Base-by-base conservation (phyloP, 495 filamentous ascomycete genomes). In the Aspergillus steynii region DNA sequence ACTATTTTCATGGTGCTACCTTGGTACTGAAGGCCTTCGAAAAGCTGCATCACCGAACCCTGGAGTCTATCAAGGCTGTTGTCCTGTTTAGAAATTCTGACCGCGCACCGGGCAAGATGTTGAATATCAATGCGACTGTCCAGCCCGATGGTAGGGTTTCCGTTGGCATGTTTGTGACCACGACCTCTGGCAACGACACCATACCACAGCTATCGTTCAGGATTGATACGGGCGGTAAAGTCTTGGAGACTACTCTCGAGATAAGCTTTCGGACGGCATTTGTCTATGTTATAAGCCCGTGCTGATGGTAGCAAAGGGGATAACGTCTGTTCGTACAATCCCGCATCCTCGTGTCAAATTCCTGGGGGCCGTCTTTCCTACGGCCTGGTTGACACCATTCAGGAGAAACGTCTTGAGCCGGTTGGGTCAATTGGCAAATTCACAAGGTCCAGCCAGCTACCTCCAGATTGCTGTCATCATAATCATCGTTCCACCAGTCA, bases 341-440 rank as follows among this genome's bases (percentile, higher is more conserved):
- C 55, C 15, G 42, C 37, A 4, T 56, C 37, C 8, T 46, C 32
- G 1, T 56, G 55, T 28, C n/a, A 48, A 9, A 28, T 56, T 29
- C 42, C 55, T 28, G 55, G 37, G 10, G 42, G 55, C 55, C 55
- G 48, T n/a, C 55, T 48, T 48, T 56, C 42, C n/a, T 29, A 56
- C 14, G 55, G 55, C 1, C n/a, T 56, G 20, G 26, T 56, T 49
- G 55, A 56, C 4, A 56, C 42, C 10, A 45, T 47, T 29, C 55
- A 56, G 37, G 7, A 56, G 2, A 56, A 1, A 20, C 20, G 20
- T 20, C 20, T 20, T 20, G 20, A 20, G 20, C 20, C 20, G 20
- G 20, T 20, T 20, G 20, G 20, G 20, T 20, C 20, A 20, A 20
- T 20, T 20, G 20, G 20, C 20, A 20, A 20, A 20, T 20, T 20